phyloP scores from a whole-genome alignment of 2,329 filamentous ascomycete genomes.

The Coniochaeta sp. region DNA sequence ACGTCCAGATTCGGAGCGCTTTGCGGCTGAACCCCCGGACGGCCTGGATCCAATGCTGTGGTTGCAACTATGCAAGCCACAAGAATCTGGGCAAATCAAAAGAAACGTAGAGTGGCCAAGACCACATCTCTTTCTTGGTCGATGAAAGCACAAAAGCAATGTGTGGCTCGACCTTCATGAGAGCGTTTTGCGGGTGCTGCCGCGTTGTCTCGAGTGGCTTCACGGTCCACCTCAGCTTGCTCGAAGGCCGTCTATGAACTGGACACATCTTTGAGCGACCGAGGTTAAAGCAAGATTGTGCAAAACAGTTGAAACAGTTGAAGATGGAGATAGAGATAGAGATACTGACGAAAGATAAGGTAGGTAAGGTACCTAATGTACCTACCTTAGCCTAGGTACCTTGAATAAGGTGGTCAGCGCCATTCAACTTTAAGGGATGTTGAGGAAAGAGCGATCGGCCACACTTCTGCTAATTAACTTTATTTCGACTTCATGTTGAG shows the following conservation, averaged over 20 bases:
- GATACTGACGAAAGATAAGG: no score
- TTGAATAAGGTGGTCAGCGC: no score
- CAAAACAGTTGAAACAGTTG: no score
- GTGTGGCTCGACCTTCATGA: not conserved
- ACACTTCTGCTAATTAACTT: not conserved
- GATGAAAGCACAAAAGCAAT: not conserved
- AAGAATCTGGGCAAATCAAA: not conserved
- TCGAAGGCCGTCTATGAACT: not conserved
- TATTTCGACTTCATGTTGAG: not conserved
- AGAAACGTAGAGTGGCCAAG: not conserved
- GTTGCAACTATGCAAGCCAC: constrained; percentile 1
- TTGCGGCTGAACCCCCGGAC: constrained; percentile 1
- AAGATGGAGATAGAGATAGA: no score
- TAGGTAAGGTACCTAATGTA: no score
- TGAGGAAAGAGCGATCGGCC: not conserved
- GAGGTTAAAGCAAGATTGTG: no score
- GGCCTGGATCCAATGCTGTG: not conserved
- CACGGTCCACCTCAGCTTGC: not conserved
- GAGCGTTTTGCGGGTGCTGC: not conserved
- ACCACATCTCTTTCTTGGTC: not conserved
- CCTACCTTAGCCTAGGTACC: no score
- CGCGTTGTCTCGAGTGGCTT: not conserved
- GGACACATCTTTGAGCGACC: not conserved
- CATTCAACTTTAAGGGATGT: not conserved
- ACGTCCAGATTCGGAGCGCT: constrained; percentile 1